phyloP scores from a whole-genome alignment of 257 asterid species.

The Jacaranda copaia region DNA sequence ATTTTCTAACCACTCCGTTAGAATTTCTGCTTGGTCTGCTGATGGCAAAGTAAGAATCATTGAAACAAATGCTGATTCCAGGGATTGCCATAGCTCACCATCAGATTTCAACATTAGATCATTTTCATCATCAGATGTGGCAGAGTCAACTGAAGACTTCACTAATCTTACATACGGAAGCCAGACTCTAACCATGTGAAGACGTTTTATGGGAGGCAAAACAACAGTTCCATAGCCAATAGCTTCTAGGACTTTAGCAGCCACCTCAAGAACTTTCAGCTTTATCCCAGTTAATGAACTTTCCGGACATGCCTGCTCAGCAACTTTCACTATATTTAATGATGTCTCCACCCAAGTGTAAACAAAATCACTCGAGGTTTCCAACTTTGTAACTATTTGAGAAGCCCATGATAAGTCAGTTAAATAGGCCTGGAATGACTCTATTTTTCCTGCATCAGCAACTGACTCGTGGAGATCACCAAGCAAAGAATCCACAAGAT shows the following conservation, averaged over 20 bases:
- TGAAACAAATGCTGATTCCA: conserved; percentile 80
- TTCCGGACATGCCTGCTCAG: conserved; percentile 41
- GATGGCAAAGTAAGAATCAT: conserved; percentile 82
- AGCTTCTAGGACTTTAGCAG: conserved; percentile 67
- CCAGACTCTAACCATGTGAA: conserved; percentile 66
- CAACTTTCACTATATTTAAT: conserved; percentile 46
- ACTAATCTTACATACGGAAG: conserved; percentile 65
- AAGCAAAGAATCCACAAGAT: conserved; percentile 55
- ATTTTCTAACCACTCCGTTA: conserved; percentile 74
- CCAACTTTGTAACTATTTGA: conserved; percentile 72
- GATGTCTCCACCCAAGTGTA: conserved; percentile 72
- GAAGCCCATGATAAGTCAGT: conserved; percentile 79
- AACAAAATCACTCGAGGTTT: conserved; percentile 60
- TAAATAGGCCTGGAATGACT: conserved; percentile 47
- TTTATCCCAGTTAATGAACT: conserved; percentile 41
- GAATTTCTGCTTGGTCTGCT: conserved; percentile 72
- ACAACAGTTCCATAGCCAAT: conserved; percentile 65
- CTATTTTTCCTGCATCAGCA: conserved; percentile 44
- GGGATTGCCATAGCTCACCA: conserved; percentile 74
- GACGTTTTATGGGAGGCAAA: conserved; percentile 60
- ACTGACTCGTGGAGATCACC: conserved; percentile 49
- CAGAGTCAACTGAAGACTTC: conserved; percentile 59
- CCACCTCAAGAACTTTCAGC: conserved; percentile 67
- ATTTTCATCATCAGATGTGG: conserved; percentile 50
- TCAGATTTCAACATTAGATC: conserved; percentile 55